phyloP scores from a whole-genome alignment of 1,284 basidiomycete species.

The Farysia itapuensis region DNA sequence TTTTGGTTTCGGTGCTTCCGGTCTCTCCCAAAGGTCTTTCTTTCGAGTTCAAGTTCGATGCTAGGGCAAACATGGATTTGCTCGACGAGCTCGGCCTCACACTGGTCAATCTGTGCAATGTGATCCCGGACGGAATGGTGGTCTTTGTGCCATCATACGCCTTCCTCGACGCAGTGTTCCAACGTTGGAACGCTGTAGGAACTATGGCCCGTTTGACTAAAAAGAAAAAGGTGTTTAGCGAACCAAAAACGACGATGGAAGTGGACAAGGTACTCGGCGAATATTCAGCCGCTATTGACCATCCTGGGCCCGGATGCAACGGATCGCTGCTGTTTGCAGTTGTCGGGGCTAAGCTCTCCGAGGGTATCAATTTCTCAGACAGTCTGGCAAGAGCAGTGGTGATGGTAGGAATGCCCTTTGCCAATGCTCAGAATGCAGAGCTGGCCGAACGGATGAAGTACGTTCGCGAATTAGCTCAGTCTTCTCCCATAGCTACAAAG shows the following conservation, averaged over 20 bases:
- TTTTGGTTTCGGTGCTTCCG: slow-evolving; percentile 75
- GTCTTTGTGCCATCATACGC: slow-evolving; percentile 92
- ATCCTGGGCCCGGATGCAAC: slow-evolving; percentile 22
- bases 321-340: slow-evolving; percentile 71
- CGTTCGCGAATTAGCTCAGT: slow-evolving; percentile 22
- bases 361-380: slow-evolving; percentile 88
- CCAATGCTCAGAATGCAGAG: slow-evolving; percentile 86
- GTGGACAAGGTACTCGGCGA: slow-evolving; percentile 78
- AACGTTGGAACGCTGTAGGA: slow-evolving; percentile 68
- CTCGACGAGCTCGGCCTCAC: slow-evolving; percentile 81
- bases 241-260: slow-evolving; percentile 75
- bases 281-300: slow-evolving; percentile 70
- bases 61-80: slow-evolving; percentile 72
- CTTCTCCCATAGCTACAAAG: not conserved
- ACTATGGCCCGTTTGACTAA: slow-evolving; percentile 67
- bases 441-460: slow-evolving; percentile 80
- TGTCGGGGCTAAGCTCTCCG: slow-evolving; percentile 92
- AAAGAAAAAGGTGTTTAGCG: slow-evolving; percentile 87
- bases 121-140: slow-evolving; percentile 84
- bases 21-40: slow-evolving; percentile 76
- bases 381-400: slow-evolving; percentile 84
- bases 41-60: slow-evolving; percentile 81
- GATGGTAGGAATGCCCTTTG: slow-evolving; percentile 85
- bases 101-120: slow-evolving; percentile 73
- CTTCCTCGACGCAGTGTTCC: slow-evolving; percentile 73